Evolutionary conservation across 1,139 yeast genomes (phyloP).

Genomic region (Yamadazyma pseudoaaseri): DNA sequence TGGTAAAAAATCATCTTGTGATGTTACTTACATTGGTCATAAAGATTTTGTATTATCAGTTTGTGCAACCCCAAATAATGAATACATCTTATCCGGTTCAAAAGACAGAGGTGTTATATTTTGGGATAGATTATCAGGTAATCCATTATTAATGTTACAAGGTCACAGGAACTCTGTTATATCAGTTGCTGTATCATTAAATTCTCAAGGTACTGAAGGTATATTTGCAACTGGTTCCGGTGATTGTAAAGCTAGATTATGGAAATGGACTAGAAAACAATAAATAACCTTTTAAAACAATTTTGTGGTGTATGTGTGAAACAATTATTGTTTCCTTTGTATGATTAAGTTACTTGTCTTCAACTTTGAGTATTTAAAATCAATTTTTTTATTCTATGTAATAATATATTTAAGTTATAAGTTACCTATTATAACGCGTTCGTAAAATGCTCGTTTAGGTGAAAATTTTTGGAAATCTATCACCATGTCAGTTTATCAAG

Average conservation of each 20-base stretch:
- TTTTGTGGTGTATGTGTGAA: too few relatives aligned
- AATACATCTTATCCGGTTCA: constrained; percentile 90
- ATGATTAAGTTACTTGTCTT: constrained; percentile 3
- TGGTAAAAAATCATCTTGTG: constrained; percentile 63
- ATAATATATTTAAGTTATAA: constrained; percentile 1
- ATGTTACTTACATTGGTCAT: constrained; percentile 93
- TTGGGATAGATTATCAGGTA: constrained; percentile 94
- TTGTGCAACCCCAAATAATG: constrained; percentile 91
- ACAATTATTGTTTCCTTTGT: not conserved
- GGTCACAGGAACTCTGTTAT: constrained; percentile 97
- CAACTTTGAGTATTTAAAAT: too few relatives aligned
- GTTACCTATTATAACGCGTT: not conserved
- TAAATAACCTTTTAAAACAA: too few relatives aligned
- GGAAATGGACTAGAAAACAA: constrained; percentile 64
- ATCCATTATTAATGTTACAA: constrained; percentile 91
- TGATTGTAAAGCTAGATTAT: constrained; percentile 95
- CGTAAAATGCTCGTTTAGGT: constrained; percentile 9
- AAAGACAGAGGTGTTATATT: constrained; percentile 96
- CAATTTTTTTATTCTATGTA: constrained; percentile 1
- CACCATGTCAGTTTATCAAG: constrained; percentile 58
- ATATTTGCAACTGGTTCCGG: constrained; percentile 98
- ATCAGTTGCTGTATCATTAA: constrained; percentile 85
- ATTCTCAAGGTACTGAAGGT: constrained; percentile 66
- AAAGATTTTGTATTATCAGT: constrained; percentile 94
- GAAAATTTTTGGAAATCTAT: constrained; percentile 6